These are phyloP conservation scores for Leccinum boreale DNA, from an alignment of 768 basidiomycete genomes.

Conservation along the genomic window DNA sequence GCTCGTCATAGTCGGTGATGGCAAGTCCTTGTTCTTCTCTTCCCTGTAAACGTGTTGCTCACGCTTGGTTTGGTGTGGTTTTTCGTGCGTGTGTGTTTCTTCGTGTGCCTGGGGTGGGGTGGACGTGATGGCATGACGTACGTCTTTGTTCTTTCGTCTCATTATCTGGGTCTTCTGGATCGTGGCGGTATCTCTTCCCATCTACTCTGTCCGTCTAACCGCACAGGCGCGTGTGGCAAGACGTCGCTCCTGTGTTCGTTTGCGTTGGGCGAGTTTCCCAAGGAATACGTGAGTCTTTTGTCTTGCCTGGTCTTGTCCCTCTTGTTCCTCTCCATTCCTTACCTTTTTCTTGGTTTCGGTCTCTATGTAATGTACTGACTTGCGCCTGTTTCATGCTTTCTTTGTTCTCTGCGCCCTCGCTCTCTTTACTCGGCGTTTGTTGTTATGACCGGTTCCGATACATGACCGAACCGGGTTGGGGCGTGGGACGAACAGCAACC, in stretches of 20 bases:
- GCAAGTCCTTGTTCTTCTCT: conserved; percentile 40
- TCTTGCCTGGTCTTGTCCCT: background rate
- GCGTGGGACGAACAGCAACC: conserved; percentile 39
- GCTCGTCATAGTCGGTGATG: conserved; percentile 96
- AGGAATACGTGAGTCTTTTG: conserved; percentile 78
- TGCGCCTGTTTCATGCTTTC: background rate
- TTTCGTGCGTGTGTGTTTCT: background rate
- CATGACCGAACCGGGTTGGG: background rate
- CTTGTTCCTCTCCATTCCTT: background rate
- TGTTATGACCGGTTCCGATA: background rate
- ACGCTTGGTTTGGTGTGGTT: background rate
- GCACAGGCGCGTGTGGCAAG: conserved; percentile 90
- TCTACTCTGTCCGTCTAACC: background rate
- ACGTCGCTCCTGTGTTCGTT: conserved; percentile 89
- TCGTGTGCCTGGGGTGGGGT: background rate
- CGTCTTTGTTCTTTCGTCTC: background rate
- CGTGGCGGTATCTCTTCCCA: too few species aligned
- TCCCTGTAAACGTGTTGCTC: background rate
- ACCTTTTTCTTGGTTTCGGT: background rate
- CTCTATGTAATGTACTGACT: background rate
- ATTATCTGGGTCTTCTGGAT: background rate
- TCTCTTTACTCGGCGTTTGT: background rate
- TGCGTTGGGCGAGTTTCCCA: conserved; percentile 91
- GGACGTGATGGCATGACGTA: background rate
- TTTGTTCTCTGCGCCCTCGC: background rate